These are phyloP conservation scores for Epithemia pelagica DNA, from an alignment of 108 stramenopile species.

Conservation along the genomic window DNA sequence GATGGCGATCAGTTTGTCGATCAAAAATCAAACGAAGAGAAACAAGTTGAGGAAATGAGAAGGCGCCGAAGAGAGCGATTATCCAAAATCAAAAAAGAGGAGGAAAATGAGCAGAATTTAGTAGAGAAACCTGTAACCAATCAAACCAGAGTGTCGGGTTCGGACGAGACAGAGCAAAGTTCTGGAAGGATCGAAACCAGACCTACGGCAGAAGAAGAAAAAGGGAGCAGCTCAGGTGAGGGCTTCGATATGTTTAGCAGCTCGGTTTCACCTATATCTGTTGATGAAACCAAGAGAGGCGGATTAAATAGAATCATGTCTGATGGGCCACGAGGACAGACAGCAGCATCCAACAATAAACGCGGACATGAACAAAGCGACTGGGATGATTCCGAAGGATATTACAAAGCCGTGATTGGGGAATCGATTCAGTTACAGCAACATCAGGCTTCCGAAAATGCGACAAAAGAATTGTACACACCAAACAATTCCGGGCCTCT, in stretches of 20 bases:
- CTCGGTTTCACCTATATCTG: constrained; percentile 17
- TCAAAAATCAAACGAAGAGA: constrained; percentile 8
- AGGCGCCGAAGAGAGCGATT: not conserved
- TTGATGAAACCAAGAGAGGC: too few species aligned
- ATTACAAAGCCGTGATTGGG: constrained; percentile 90
- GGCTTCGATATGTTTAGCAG: constrained; percentile 39
- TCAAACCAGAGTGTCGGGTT: too few species aligned
- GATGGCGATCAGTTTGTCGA: constrained; percentile 22
- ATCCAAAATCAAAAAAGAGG: constrained; percentile 1
- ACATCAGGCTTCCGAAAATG: constrained; percentile 4
- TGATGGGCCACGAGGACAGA: too few species aligned
- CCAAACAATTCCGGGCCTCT: not conserved
- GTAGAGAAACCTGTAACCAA: too few species aligned
- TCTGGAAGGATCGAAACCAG: too few species aligned
- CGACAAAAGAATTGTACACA: not conserved
- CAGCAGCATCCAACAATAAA: not conserved
- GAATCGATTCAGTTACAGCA: constrained; percentile 39
- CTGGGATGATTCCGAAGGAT: constrained; percentile 96
- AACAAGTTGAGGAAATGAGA: not conserved
- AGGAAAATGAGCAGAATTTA: not conserved
- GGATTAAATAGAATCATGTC: too few species aligned
- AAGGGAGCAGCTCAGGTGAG: too few species aligned
- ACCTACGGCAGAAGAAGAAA: too few species aligned
- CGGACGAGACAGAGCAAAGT: too few species aligned
- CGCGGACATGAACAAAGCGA: constrained; percentile 44